phyloP scores from a whole-genome alignment of 2,329 filamentous ascomycete genomes.

The Pseudonectria foliicola region DNA sequence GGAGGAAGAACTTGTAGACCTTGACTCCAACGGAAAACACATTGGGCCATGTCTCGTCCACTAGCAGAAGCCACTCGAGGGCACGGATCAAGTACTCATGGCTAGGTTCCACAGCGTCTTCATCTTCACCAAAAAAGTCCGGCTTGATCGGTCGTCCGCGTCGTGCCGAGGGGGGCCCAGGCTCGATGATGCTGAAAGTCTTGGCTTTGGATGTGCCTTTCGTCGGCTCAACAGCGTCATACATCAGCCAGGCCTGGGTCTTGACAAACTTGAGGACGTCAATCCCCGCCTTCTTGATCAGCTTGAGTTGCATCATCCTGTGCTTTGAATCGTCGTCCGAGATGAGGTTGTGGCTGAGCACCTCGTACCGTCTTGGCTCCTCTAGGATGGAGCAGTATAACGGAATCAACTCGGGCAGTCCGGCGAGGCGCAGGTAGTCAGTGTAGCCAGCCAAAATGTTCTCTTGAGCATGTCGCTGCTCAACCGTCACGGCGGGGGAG shows the following conservation, averaged over 20 bases:
- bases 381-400: constrained; percentile 79
- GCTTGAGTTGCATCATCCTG: constrained; percentile 60
- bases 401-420: constrained; percentile 72
- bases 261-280: constrained; percentile 67
- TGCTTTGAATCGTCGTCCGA: constrained; percentile 60
- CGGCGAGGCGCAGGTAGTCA: constrained; percentile 64
- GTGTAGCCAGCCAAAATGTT: constrained; percentile 78
- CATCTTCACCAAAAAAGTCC: constrained; percentile 63
- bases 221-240: constrained; percentile 37
- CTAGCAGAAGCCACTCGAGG: constrained; percentile 76
- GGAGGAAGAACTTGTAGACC: constrained; percentile 76
- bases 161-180: constrained; percentile 24
- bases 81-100: constrained; percentile 69
- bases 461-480: constrained; percentile 49
- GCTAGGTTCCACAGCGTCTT: constrained; percentile 46
- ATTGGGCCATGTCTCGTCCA: constrained; percentile 64
- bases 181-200: constrained; percentile 45
- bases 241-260: constrained; percentile 52
- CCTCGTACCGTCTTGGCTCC: constrained; percentile 56
- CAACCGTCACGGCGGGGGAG: constrained; percentile 7
- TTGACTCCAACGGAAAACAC: constrained; percentile 62
- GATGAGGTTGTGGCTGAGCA: constrained; percentile 70
- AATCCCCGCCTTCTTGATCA: constrained; percentile 70
- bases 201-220: constrained; percentile 31
- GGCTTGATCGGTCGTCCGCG: constrained; percentile 58